phyloP scores from a whole-genome alignment of 306 rosid genomes.

The Amphicarpaea edgeworthii region DNA sequence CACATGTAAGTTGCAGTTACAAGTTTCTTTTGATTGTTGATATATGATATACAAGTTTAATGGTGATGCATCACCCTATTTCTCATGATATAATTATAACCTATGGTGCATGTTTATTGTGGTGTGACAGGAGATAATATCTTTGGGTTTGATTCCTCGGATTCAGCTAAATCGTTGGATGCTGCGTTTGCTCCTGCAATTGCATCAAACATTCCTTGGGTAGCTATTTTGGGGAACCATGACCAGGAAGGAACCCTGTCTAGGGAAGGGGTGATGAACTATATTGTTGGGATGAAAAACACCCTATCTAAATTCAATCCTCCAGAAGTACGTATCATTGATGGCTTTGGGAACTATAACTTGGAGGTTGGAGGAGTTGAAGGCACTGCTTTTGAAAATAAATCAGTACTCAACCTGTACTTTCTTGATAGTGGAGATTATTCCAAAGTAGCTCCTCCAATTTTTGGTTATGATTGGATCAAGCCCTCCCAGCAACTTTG shows the following conservation, averaged over 20 bases:
- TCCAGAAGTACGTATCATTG: slow-evolving; percentile 55
- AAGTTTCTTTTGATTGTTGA: slow-evolving; percentile 30
- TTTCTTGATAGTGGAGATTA: slow-evolving; percentile 96
- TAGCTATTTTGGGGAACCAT: slow-evolving; percentile 93
- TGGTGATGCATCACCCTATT: too few relatives aligned
- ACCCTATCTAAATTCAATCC: slow-evolving; percentile 81
- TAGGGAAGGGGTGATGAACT: slow-evolving; percentile 88
- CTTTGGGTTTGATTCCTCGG: slow-evolving; percentile 64
- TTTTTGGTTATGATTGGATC: slow-evolving; percentile 89
- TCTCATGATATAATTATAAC: slow-evolving; percentile 34
- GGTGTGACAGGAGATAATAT: slow-evolving; percentile 82
- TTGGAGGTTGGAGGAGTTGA: slow-evolving; percentile 76
- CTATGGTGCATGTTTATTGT: slow-evolving; percentile 16
- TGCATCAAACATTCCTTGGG: slow-evolving; percentile 86
- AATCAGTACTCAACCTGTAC: slow-evolving; percentile 88
- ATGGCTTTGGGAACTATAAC: slow-evolving; percentile 96
- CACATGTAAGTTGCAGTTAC: not conserved
- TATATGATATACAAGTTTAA: too few relatives aligned
- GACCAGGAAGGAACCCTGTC: slow-evolving; percentile 90
- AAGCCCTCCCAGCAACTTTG: slow-evolving; percentile 93
- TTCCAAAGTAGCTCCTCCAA: slow-evolving; percentile 68
- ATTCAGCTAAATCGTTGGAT: slow-evolving; percentile 76
- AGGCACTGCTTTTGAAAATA: slow-evolving; percentile 75
- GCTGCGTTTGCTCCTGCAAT: slow-evolving; percentile 94
- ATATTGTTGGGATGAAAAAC: slow-evolving; percentile 77